Base-by-base conservation (phyloP, 2,329 filamentous ascomycete species). In the Claviceps spartinae region DNA sequence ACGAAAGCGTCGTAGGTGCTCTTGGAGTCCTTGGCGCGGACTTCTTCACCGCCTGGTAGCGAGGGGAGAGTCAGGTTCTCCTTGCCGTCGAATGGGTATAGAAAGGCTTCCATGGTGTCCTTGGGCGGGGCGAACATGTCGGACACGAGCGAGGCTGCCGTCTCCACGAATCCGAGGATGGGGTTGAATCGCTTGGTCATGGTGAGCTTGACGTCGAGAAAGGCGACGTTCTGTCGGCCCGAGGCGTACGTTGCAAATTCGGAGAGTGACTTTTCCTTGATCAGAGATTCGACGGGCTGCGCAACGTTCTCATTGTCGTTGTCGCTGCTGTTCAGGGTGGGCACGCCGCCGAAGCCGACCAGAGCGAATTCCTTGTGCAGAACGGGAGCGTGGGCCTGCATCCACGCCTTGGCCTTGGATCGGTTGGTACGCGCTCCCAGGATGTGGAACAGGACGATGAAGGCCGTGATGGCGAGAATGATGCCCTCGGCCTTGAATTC, bases 71-170 rank as follows among this genome's bases (percentile, higher is more conserved):
- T 81, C 55, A 85, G 75, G 58, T 79, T 78, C 75, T 98, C 93
- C 68, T 85, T 88, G 61, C 93, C 93, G 65, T 98, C 93, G 63
- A 97, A 97, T 42, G 87, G 80, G 67, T 95, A 95, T 40, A 87
- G 73, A 36, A 82, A 80, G 48, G 87, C 85, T 66, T 95, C 87
- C 55, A 88, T 68, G 34, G 76, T 75, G 69, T 98, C 93, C 53
- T 72, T 65, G 5, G 89, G 85, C 3, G 78, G 67, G 22, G 79
- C 70, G 61, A 88, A 77, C 66, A 76, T 82, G 57, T 98, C 93
- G 60, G 90, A 79, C 69, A 97, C 84, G 67, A 95, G 83, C 54
- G 83, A 77, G 48, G 88, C 67, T 6, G 76, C 68, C 44, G 72
- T 71, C 71, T 98, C 93, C 58, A 82, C 76, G 41, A 70, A 52